Percentiles rank a stretch among this genome's conserved stretches.
phyloP scores from a whole-genome alignment of 2,329 filamentous ascomycete species.

The Calonectria crousiana region DNA sequence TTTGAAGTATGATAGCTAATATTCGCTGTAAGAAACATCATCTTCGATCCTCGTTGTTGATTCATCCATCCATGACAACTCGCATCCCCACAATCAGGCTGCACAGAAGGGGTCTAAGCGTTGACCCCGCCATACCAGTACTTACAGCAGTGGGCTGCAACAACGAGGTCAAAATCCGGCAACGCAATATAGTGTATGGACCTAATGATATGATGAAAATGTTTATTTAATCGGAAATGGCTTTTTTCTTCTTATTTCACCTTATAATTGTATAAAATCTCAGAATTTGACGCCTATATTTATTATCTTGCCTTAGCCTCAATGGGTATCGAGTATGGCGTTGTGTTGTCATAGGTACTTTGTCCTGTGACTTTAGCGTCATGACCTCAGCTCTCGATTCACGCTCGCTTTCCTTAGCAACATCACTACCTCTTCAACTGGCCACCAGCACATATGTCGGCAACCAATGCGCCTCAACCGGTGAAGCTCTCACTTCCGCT shows the following conservation, averaged over 20 bases:
- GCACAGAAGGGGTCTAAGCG: not conserved
- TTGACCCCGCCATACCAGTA: not conserved
- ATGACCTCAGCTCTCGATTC: not conserved
- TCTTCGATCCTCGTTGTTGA: not conserved
- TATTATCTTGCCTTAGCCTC: not conserved
- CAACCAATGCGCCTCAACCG: conserved; percentile 69
- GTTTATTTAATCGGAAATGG: not conserved
- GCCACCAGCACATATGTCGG: conserved; percentile 59
- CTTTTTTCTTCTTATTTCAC: too few relatives aligned
- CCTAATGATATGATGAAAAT: not conserved
- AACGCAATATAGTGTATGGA: not conserved
- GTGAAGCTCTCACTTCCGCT: conserved; percentile 84
- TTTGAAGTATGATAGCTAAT: not conserved
- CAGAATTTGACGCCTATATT: too few relatives aligned
- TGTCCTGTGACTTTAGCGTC: not conserved
- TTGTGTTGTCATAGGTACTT: not conserved
- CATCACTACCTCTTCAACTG: conserved; percentile 21
- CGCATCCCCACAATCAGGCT: not conserved
- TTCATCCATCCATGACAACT: not conserved
- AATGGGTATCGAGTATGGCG: not conserved
- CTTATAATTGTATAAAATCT: not conserved
- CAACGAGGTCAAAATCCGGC: not conserved
- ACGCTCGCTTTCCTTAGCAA: conserved; percentile 21
- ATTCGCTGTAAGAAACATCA: too few relatives aligned
- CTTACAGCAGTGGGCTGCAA: not conserved